phyloP scores from a whole-genome alignment of 2,329 filamentous ascomycete species.

The Orbilia javanica region DNA sequence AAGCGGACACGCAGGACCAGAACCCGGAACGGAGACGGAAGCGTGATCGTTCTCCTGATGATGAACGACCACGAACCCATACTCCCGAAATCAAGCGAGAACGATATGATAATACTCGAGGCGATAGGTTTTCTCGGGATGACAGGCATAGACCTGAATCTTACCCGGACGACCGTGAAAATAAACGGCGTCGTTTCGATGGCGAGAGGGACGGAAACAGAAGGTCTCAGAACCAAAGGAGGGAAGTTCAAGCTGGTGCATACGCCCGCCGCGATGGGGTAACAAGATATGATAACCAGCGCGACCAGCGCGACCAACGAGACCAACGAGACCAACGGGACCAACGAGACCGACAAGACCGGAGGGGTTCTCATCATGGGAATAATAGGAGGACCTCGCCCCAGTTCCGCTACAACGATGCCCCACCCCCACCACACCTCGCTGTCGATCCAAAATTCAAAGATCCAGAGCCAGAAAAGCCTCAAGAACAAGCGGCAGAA shows the following conservation, averaged over 20 bases:
- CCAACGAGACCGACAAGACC: slow-evolving; percentile 10
- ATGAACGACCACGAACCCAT: slow-evolving; percentile 17
- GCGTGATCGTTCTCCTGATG: slow-evolving; percentile 33
- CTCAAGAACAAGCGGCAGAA: slow-evolving; percentile 24
- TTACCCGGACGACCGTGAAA: slow-evolving; percentile 32
- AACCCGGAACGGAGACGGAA: slow-evolving; percentile 48
- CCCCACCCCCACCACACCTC: slow-evolving; percentile 42
- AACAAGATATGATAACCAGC: slow-evolving; percentile 27
- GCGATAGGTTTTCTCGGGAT: background rate
- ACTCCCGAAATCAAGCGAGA: slow-evolving; percentile 36
- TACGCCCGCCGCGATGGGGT: slow-evolving; percentile 39
- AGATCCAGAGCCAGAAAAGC: slow-evolving; percentile 47
- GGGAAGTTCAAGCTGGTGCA: slow-evolving; percentile 44
- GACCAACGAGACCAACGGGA: background rate
- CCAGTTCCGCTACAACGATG: slow-evolving; percentile 49
- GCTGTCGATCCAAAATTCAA: slow-evolving; percentile 38
- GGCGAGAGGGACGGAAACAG: slow-evolving; percentile 45
- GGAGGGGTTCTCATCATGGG: slow-evolving; percentile 27
- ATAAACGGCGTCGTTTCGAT: slow-evolving; percentile 47
- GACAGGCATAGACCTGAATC: background rate
- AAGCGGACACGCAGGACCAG: background rate
- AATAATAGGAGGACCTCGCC: slow-evolving; percentile 33
- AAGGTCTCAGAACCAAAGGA: slow-evolving; percentile 31
- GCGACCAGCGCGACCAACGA: background rate
- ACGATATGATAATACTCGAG: background rate